Conservation (phyloP, 2,329 filamentous ascomycete species). For the Albophoma yamanashiensis region DNA sequence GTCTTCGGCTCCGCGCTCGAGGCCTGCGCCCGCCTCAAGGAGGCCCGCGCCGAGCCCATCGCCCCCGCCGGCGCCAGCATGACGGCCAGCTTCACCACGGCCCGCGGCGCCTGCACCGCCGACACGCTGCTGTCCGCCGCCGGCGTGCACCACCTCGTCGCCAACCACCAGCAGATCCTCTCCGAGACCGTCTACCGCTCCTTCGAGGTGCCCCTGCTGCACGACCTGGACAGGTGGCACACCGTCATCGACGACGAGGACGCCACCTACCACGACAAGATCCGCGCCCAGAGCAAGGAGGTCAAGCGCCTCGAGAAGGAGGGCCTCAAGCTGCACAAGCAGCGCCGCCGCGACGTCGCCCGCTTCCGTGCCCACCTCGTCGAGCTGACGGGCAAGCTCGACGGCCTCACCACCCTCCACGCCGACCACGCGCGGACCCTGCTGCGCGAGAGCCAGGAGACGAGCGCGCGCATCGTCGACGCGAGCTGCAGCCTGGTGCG, state of each 20-base stretch:
- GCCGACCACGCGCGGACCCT: slow-evolving; percentile 48
- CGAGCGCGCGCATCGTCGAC: slow-evolving; percentile 50
- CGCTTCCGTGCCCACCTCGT: slow-evolving; percentile 53
- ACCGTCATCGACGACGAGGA: slow-evolving; percentile 55
- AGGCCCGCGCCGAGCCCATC: slow-evolving; percentile 50
- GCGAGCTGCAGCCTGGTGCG: slow-evolving; percentile 54
- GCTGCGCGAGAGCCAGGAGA: slow-evolving; percentile 54
- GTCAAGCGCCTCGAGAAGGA: slow-evolving; percentile 56
- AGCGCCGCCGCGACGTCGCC: slow-evolving; percentile 48
- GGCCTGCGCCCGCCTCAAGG: slow-evolving; percentile 57
- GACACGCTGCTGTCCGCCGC: slow-evolving; percentile 51
- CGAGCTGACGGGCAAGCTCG: slow-evolving; percentile 49
- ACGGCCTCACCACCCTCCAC: slow-evolving; percentile 51
- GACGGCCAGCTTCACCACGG: slow-evolving; percentile 35
- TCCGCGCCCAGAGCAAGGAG: slow-evolving; percentile 44
- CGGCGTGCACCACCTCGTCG: slow-evolving; percentile 56
- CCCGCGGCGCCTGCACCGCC: slow-evolving; percentile 44
- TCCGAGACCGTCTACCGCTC: slow-evolving; percentile 57
- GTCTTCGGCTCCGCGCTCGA: slow-evolving; percentile 55
- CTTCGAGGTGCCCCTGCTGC: slow-evolving; percentile 59
- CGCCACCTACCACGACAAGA: slow-evolving; percentile 44
- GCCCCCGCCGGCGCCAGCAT: slow-evolving; percentile 28
- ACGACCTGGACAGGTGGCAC: slow-evolving; percentile 57
- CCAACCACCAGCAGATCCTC: slow-evolving; percentile 61
- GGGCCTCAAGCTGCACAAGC: slow-evolving; percentile 50